Evolutionary conservation across 805 yeast species (phyloP).

Genomic region (Sungouiozyma intestinalis): DNA sequence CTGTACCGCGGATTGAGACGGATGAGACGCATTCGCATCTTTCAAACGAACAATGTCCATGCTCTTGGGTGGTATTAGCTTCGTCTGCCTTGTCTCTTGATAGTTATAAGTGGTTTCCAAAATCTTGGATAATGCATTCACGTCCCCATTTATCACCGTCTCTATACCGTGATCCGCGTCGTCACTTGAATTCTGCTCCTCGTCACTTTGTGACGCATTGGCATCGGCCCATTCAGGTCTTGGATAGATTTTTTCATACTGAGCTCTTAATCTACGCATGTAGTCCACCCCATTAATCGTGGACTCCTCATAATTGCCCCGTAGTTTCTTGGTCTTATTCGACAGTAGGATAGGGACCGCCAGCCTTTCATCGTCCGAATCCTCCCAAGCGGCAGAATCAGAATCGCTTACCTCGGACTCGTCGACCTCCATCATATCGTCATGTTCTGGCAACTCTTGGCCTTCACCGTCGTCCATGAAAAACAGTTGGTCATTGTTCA

Average conservation of each 20-base stretch:
- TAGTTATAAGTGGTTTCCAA: conserved; percentile 32
- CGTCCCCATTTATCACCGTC: conserved; percentile 31
- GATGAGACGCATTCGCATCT: conserved; percentile 69
- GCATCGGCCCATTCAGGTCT: conserved; percentile 70
- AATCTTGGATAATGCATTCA: conserved; percentile 32
- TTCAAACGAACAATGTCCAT: conserved; percentile 73
- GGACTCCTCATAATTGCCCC: conserved; percentile 47
- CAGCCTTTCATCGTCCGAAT: conserved; percentile 80
- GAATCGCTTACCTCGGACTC: conserved; percentile 29
- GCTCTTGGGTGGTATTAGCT: conserved; percentile 55
- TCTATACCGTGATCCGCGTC: conserved; percentile 25
- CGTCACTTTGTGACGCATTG: conserved; percentile 15
- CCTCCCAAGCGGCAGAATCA: conserved; percentile 63
- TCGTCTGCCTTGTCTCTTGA: conserved; percentile 33
- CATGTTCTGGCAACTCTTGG: conserved; percentile 20
- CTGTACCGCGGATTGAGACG: conserved; percentile 76
- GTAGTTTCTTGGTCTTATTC: conserved; percentile 59
- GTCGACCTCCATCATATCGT: conserved; percentile 12
- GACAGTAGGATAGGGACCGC: conserved; percentile 48
- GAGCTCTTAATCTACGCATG: conserved; percentile 54
- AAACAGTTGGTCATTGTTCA: conserved; percentile 23
- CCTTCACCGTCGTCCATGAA: conserved; percentile 25
- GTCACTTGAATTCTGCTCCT: conserved; percentile 22
- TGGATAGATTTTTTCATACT: conserved; percentile 65
- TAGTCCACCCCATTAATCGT: conserved; percentile 50